Percentiles rank a stretch among this genome's conserved stretches.
Evolutionary conservation across 2,329 filamentous ascomycete genomes (phyloP).

Genomic region (Neonectria hederae): DNA sequence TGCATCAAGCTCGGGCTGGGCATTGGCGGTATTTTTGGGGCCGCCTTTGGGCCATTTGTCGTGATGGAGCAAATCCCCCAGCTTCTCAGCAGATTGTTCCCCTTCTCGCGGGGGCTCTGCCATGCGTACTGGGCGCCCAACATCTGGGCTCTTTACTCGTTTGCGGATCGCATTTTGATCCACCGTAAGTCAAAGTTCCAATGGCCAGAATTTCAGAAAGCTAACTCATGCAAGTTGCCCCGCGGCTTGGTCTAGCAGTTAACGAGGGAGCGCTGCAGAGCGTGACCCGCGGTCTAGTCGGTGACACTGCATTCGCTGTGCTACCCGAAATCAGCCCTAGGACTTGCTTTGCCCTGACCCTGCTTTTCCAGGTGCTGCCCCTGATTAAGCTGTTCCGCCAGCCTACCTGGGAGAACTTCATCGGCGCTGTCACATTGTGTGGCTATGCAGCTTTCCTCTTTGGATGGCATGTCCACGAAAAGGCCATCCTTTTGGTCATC

Average conservation of each 20-base stretch:
- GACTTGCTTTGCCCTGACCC: conserved; percentile 82
- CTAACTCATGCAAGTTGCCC: conserved; percentile 69
- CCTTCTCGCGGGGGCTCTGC: conserved; percentile 91
- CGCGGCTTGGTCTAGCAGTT: conserved; percentile 78
- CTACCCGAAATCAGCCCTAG: conserved; percentile 85
- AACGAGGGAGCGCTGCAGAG: conserved; percentile 82
- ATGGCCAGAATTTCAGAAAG: background rate
- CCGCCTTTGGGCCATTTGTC: conserved; percentile 91
- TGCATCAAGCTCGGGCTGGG: conserved; percentile 82
- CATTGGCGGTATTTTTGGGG: conserved; percentile 74
- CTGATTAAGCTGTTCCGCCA: conserved; percentile 83
- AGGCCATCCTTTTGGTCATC: conserved; percentile 92
- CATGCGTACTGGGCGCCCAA: conserved; percentile 99
- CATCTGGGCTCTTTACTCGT: conserved; percentile 96
- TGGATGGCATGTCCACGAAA: conserved; percentile 98
- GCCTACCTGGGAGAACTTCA: conserved; percentile 88
- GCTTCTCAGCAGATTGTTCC: conserved; percentile 85
- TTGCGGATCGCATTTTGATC: conserved; percentile 85
- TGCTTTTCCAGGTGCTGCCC: conserved; percentile 82
- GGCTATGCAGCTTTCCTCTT: conserved; percentile 97
- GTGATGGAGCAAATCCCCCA: conserved; percentile 85
- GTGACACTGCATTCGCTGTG: conserved; percentile 93
- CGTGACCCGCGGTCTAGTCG: conserved; percentile 91
- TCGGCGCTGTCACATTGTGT: conserved; percentile 89
- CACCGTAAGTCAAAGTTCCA: conserved; percentile 65